Percentiles rank a stretch among this genome's conserved stretches.
phyloP scores from a whole-genome alignment of 208 protist species.

The Leishmania turanica region DNA sequence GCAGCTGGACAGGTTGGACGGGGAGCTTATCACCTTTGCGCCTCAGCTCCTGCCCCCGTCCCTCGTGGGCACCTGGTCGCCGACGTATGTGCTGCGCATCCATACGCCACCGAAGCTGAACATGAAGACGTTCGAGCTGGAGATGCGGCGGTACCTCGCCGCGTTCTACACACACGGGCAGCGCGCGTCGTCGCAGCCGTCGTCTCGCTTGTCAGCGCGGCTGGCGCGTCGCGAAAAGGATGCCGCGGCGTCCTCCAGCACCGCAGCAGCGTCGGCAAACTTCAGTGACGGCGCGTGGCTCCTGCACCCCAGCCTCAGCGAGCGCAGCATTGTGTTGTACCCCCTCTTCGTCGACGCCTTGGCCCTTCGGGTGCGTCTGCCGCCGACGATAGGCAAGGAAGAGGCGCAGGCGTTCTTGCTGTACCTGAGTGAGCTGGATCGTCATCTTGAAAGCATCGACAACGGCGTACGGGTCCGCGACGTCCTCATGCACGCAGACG shows the following conservation, averaged over 20 bases:
- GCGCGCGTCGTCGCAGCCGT: slow-evolving; percentile 1
- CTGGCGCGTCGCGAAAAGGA: background rate
- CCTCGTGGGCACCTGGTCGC: slow-evolving; percentile 64
- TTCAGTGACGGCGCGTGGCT: slow-evolving; percentile 32
- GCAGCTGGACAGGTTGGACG: slow-evolving; percentile 64
- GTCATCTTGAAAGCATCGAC: slow-evolving; percentile 9
- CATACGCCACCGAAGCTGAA: slow-evolving; percentile 20
- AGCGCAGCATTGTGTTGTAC: slow-evolving; percentile 70
- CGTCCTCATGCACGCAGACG: slow-evolving; percentile 55
- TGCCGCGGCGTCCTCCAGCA: background rate
- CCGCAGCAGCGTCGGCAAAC: background rate
- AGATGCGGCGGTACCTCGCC: slow-evolving; percentile 38
- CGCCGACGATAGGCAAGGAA: slow-evolving; percentile 40
- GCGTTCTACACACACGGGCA: slow-evolving; percentile 37
- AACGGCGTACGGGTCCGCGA: slow-evolving; percentile 61
- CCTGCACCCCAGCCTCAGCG: slow-evolving; percentile 9
- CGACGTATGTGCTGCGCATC: slow-evolving; percentile 70
- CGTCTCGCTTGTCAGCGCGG: background rate
- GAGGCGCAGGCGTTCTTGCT: slow-evolving; percentile 41
- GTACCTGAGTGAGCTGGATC: slow-evolving; percentile 34
- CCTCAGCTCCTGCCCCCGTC: slow-evolving; percentile 58
- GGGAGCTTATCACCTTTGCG: slow-evolving; percentile 62
- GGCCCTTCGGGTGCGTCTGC: slow-evolving; percentile 78
- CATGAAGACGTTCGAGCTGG: slow-evolving; percentile 7
- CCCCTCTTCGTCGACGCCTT: slow-evolving; percentile 80